Conservation (phyloP, 164 flowering plant species). For the Magnolia sinica region DNA sequence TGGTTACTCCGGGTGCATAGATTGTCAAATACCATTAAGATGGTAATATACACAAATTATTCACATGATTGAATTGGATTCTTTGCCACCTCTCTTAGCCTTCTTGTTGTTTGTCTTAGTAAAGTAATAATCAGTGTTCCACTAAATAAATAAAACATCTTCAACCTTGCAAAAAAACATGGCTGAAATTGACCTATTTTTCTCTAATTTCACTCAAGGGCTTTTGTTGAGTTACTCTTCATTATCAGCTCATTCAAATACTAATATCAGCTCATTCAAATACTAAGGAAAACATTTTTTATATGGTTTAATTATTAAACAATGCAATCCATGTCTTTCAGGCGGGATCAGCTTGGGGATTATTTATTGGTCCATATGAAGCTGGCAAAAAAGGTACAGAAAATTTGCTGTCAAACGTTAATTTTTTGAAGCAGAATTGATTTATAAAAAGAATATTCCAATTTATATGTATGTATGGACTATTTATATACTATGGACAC, state of each 20-base stretch:
- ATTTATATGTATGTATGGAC: too few species aligned
- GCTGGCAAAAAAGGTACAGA: constrained; percentile 50
- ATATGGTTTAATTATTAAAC: neutral
- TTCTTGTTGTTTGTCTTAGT: neutral
- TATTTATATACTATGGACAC: too few species aligned
- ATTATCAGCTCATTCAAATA: neutral
- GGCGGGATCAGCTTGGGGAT: constrained; percentile 81
- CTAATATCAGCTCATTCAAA: neutral
- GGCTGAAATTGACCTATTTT: neutral
- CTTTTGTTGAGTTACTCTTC: neutral
- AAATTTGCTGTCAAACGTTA: neutral
- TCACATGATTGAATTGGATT: neutral
- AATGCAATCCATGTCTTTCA: constrained; percentile 14
- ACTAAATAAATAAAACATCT: too few species aligned
- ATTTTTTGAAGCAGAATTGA: neutral
- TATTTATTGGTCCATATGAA: constrained; percentile 50
- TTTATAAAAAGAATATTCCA: neutral
- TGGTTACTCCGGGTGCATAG: too few species aligned
- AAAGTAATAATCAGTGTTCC: neutral
- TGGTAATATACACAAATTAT: too few species aligned
- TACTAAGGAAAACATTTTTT: too few species aligned
- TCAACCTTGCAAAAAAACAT: neutral
- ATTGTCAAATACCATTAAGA: too few species aligned
- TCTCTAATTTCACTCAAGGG: neutral
- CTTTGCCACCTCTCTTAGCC: neutral